Evolutionary conservation across 805 yeast species (phyloP), one percentile per base, ranked within the genome.

Genomic region (Cyberlindnera maclurae): DNA sequence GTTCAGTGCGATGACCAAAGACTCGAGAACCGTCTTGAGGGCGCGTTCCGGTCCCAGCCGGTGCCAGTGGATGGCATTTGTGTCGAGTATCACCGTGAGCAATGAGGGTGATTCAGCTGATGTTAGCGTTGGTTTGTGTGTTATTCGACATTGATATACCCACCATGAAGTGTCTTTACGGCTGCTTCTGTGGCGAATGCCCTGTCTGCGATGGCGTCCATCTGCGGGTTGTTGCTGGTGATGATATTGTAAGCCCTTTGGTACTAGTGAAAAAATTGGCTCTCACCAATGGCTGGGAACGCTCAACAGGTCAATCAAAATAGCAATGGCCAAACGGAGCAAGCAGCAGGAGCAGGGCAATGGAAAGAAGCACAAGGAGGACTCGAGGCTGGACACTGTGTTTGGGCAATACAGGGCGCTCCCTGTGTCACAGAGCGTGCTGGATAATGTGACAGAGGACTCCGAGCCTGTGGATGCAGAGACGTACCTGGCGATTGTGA

Each of bases 1-100:
- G 58, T 93, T 93, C 37, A 89, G 58, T 52, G 82, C 79, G 17
- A 93, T 87, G 26, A 87, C 60, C 8, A 89, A 54, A 3, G 89
- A 67, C 45, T 82, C 72, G 6, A 82, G 59, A 7, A 31, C 76
- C 54, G n/a, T 71, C 54, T 33, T 62, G 40, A 42, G 54, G 50
- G 38, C 53, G 40, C 27, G 52, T 47, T 37, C 56, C 50, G 43
- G 54, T 28, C 49, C 55, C 45, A 45, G 52, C 58, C 42, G 65
- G 66, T 33, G 70, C 71, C 63, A 64, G 38, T 56, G 59, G 26
- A 66, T 58, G 0, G 96, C 88, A 34, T 84, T 78, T 9, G 86
- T 67, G 47, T 90, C 97, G 5, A 90, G 58, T 3, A 90, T 68
- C 16, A 93, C 77, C 0, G 86, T 78, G 26, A 90, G 70, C 28